Conservation (phyloP, 2,329 filamentous ascomycete species). For the Trichoderma breve region DNA sequence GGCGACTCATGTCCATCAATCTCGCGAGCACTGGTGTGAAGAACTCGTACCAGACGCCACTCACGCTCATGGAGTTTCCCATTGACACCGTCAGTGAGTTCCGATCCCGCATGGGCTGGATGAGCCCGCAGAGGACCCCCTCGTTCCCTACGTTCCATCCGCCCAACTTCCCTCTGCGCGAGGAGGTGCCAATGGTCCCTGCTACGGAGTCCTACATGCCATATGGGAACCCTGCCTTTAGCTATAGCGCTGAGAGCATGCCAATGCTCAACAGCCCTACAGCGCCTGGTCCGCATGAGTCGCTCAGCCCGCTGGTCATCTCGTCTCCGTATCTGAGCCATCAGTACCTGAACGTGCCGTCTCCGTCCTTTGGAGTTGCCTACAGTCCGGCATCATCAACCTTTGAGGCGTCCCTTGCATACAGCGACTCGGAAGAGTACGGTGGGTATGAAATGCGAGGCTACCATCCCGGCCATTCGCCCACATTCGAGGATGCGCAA, state of each 20-base stretch:
- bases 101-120: slow-evolving; percentile 66
- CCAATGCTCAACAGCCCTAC: slow-evolving; percentile 53
- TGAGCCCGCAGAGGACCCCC: slow-evolving; percentile 55
- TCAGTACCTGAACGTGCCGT: slow-evolving; percentile 63
- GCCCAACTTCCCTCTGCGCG: slow-evolving; percentile 50
- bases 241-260: slow-evolving; percentile 63
- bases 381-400: slow-evolving; percentile 64
- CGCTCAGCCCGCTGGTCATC: slow-evolving; percentile 54
- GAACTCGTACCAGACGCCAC: slow-evolving; percentile 58
- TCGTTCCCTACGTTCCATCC: slow-evolving; percentile 61
- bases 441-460: slow-evolving; percentile 47
- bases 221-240: slow-evolving; percentile 59
- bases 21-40: slow-evolving; percentile 53
- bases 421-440: slow-evolving; percentile 62
- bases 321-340: slow-evolving; percentile 54
- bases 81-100: slow-evolving; percentile 68
- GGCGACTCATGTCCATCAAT: slow-evolving; percentile 68
- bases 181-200: slow-evolving; percentile 44
- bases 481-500: slow-evolving; percentile 45
- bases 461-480: slow-evolving; percentile 45
- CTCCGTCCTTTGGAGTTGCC: slow-evolving; percentile 55
- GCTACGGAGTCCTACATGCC: slow-evolving; percentile 47
- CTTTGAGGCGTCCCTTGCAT: slow-evolving; percentile 60
- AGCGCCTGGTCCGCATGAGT: slow-evolving; percentile 41
- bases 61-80: slow-evolving; percentile 70